Percentiles rank a stretch among this genome's conserved stretches.
Evolutionary conservation across 2,329 filamentous ascomycete genomes (phyloP).

Genomic region (Ophiocordyceps sinensis): DNA sequence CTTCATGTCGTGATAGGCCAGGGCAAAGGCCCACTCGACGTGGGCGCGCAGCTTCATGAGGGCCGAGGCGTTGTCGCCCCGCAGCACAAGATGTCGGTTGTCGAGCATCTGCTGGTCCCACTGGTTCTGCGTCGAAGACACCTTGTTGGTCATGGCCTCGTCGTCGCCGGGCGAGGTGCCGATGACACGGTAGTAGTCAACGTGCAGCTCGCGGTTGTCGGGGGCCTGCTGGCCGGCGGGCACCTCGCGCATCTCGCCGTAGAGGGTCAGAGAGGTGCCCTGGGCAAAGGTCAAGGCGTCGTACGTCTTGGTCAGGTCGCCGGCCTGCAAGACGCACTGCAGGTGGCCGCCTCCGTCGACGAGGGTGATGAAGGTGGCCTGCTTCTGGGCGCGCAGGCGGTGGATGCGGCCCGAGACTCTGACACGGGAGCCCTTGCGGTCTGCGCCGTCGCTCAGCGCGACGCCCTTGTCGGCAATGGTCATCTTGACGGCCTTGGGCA

Average conservation of each 20-base stretch:
- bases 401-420: slow-evolving; percentile 73
- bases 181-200: slow-evolving; percentile 75
- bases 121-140: slow-evolving; percentile 25
- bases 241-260: slow-evolving; percentile 71
- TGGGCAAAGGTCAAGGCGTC: slow-evolving; percentile 74
- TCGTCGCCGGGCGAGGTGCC: slow-evolving; percentile 72
- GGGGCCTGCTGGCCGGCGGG: slow-evolving; percentile 66
- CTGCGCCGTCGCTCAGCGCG: slow-evolving; percentile 25
- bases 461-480: slow-evolving; percentile 41
- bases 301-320: slow-evolving; percentile 79
- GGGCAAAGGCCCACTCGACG: slow-evolving; percentile 67
- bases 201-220: slow-evolving; percentile 75
- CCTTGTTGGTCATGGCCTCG: slow-evolving; percentile 77
- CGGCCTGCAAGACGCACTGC: slow-evolving; percentile 33
- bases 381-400: slow-evolving; percentile 67
- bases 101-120: slow-evolving; percentile 52
- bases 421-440: slow-evolving; percentile 55
- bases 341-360: slow-evolving; percentile 53
- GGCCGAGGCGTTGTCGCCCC: slow-evolving; percentile 69
- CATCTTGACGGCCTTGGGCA: slow-evolving; percentile 64
- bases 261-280: slow-evolving; percentile 75
- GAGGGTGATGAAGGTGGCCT: slow-evolving; percentile 75
- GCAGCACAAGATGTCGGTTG: slow-evolving; percentile 70
- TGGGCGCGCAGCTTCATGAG: slow-evolving; percentile 78
- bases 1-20: slow-evolving; percentile 61